Evolutionary conservation across 2,329 filamentous ascomycete species (phyloP).

Genomic region (Cyphellophora attinorum): DNA sequence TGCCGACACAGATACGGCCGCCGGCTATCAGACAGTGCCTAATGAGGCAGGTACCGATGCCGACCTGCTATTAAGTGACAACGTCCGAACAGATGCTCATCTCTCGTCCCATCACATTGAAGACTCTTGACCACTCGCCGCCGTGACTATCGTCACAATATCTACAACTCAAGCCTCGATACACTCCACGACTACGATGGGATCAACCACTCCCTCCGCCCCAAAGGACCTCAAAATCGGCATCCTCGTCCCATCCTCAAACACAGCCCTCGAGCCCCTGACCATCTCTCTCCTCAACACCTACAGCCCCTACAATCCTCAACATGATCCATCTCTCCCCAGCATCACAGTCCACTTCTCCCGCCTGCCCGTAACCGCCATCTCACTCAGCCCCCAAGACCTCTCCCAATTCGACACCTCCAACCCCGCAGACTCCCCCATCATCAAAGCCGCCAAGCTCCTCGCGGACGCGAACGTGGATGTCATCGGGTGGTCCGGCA

Average conservation of each 20-base stretch:
- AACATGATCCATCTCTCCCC: slow-evolving; percentile 4
- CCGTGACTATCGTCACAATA: too few species aligned
- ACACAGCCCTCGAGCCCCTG: slow-evolving; percentile 35
- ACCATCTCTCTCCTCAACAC: slow-evolving; percentile 27
- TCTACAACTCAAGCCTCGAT: too few species aligned
- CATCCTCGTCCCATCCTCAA: slow-evolving; percentile 35
- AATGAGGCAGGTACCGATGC: too few species aligned
- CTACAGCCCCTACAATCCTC: slow-evolving; percentile 20
- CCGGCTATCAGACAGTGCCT: too few species aligned
- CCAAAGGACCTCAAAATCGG: slow-evolving; percentile 24
- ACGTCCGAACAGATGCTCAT: too few species aligned
- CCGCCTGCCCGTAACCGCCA: slow-evolving; percentile 31
- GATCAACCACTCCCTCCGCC: too few species aligned
- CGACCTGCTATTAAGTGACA: too few species aligned
- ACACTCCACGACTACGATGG: too few species aligned
- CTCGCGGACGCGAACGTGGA: slow-evolving; percentile 29
- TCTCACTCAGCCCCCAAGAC: slow-evolving; percentile 24
- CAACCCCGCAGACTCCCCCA: slow-evolving; percentile 8
- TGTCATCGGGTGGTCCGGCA: slow-evolving; percentile 30
- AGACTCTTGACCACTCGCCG: too few species aligned
- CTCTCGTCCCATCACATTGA: too few species aligned
- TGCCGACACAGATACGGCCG: too few species aligned
- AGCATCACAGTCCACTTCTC: slow-evolving; percentile 33
- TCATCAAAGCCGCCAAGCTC: slow-evolving; percentile 25
- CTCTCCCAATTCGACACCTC: slow-evolving; percentile 24